Evolutionary conservation across 148 eudicot genomes (phyloP).

Genomic region (Chenopodium berlandieri): DNA sequence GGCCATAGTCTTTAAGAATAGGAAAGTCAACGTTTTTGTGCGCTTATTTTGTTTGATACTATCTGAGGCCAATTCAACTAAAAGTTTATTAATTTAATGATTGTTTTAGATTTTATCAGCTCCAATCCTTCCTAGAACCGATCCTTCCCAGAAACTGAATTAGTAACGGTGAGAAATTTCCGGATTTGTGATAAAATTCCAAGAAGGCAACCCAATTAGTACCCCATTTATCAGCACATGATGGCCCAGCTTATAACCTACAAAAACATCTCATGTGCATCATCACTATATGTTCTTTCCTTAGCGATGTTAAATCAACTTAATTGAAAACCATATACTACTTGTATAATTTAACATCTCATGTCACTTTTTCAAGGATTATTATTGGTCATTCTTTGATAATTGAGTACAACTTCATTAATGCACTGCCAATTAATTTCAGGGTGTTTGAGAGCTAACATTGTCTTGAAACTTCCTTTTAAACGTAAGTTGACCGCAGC

Average conservation of each 20-base stretch:
- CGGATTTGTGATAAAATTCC: neutral
- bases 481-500: neutral
- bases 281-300: neutral
- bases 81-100: too few species aligned
- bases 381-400: neutral
- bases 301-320: conserved; percentile 1
- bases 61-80: too few species aligned
- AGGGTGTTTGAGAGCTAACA: neutral
- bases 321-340: neutral
- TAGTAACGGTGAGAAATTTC: neutral
- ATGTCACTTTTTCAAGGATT: neutral
- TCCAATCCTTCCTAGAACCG: neutral
- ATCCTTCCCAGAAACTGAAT: neutral
- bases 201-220: neutral
- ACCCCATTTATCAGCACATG: conserved; percentile 11
- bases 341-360: neutral
- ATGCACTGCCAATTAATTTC: neutral
- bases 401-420: neutral
- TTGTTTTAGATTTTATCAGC: too few species aligned
- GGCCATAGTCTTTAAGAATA: too few species aligned
- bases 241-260: conserved; percentile 2
- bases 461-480: too few species aligned
- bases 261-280: conserved; percentile 15
- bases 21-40: too few species aligned
- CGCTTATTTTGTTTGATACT: too few species aligned